A percentile compares a stretch with the other conserved stretches of the same genome.
Conservation (phyloP, 768 basidiomycete species). For the Sarcodon sp. region DNA sequence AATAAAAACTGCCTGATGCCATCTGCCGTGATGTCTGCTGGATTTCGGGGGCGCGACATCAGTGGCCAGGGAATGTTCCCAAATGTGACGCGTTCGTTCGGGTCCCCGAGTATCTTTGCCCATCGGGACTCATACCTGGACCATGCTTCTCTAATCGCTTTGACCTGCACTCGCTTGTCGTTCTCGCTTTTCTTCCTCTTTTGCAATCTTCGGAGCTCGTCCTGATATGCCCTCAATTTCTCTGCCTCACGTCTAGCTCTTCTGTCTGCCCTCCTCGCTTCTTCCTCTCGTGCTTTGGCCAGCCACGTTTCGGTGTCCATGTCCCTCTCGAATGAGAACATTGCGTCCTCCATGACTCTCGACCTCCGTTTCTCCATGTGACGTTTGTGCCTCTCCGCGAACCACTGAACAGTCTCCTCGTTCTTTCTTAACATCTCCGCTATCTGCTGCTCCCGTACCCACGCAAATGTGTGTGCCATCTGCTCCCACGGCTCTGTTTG, state of each 20-base stretch:
- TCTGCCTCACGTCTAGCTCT: conserved; percentile 29
- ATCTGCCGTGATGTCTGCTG: conserved; percentile 39
- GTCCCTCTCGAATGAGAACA: conserved; percentile 22
- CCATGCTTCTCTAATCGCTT: conserved; percentile 44
- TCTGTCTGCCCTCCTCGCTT: conserved; percentile 22
- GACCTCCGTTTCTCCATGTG: conserved; percentile 13
- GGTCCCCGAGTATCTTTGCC: conserved; percentile 16
- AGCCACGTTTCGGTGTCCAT: conserved; percentile 37
- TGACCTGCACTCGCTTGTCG: conserved; percentile 27
- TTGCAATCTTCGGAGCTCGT: conserved; percentile 20
- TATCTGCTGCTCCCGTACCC: conserved; percentile 41
- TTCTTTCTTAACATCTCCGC: conserved; percentile 27
- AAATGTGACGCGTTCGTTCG: conserved; percentile 42
- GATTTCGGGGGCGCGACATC: conserved; percentile 23
- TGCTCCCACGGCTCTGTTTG: conserved; percentile 15
- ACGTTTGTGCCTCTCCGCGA: conserved; percentile 39
- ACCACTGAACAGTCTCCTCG: conserved; percentile 52
- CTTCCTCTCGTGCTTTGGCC: conserved; percentile 23
- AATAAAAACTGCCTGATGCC: conserved; percentile 49
- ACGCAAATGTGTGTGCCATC: conserved; percentile 18
- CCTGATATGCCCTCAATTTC: conserved; percentile 25
- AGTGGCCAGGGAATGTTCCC: conserved; percentile 63
- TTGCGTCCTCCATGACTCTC: conserved; percentile 13
- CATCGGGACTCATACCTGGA: conserved; percentile 51
- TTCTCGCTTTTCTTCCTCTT: conserved; percentile 27